Conservation (phyloP, 1,284 basidiomycete genomes). For the Cutaneotrichosporon curvatum region DNA sequence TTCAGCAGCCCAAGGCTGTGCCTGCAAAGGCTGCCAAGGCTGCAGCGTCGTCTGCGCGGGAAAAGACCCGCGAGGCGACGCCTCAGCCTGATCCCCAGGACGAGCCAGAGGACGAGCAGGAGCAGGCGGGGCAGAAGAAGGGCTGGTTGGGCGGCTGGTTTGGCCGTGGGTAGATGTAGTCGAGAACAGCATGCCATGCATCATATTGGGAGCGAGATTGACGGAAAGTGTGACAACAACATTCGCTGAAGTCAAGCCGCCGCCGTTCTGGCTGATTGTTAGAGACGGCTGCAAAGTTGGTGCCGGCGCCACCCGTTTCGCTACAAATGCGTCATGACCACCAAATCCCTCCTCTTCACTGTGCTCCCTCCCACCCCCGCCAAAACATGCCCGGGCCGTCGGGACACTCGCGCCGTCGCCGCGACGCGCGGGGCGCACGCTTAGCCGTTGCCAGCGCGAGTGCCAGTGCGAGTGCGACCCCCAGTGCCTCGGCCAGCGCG, state of each 20-base stretch:
- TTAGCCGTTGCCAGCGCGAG: background rate
- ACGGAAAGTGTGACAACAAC: too few relatives aligned
- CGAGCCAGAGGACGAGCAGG: conserved; percentile 13
- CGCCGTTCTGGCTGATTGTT: too few relatives aligned
- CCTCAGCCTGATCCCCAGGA: conserved; percentile 18
- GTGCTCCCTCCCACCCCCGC: background rate
- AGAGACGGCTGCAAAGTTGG: background rate
- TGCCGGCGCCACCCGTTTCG: background rate
- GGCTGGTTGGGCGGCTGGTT: conserved; percentile 47
- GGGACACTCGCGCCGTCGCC: conserved; percentile 8
- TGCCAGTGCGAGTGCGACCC: background rate
- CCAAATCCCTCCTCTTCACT: background rate
- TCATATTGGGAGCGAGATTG: too few relatives aligned
- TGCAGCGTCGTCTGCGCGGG: background rate
- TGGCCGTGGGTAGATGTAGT: conserved; percentile 18
- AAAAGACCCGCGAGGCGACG: conserved; percentile 30
- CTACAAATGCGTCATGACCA: background rate
- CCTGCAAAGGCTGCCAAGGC: conserved; percentile 5
- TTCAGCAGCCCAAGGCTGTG: conserved; percentile 19
- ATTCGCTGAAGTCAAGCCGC: too few relatives aligned
- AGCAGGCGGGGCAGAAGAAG: conserved; percentile 17
- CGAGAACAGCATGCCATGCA: too few relatives aligned
- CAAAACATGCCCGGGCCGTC: conserved; percentile 6
- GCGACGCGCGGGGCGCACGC: conserved; percentile 2
- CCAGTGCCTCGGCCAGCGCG: background rate